These are phyloP conservation scores for Fusarium brachygibbosum DNA, from an alignment of 2,329 filamentous ascomycete species.

Conservation along the genomic window DNA sequence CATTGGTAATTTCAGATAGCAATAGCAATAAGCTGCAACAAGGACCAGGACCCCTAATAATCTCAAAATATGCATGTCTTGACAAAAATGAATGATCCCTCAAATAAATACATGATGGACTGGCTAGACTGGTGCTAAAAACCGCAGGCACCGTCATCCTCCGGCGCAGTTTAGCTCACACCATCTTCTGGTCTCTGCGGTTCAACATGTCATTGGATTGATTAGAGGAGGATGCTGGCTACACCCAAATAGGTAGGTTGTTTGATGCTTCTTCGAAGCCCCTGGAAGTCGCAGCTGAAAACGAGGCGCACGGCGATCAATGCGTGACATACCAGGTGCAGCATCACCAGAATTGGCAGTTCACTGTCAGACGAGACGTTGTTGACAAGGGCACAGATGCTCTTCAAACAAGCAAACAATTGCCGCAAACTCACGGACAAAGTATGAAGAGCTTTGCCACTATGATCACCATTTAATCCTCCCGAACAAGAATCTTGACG, in stretches of 20 bases:
- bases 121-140: background rate
- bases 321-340: constrained; percentile 22
- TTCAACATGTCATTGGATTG: constrained; percentile 11
- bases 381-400: background rate
- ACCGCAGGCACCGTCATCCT: constrained; percentile 1
- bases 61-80: background rate
- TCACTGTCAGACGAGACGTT: constrained; percentile 21
- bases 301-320: constrained; percentile 32
- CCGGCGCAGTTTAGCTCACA: constrained; percentile 8
- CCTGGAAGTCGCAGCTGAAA: constrained; percentile 29
- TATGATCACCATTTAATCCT: constrained; percentile 14
- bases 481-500: constrained; percentile 9
- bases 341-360: constrained; percentile 22
- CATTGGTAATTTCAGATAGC: constrained; percentile 26
- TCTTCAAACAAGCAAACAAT: constrained; percentile 9
- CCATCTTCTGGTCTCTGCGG: background rate
- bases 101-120: constrained; percentile 8
- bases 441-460: constrained; percentile 12
- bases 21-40: background rate
- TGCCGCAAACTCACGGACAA: constrained; percentile 10
- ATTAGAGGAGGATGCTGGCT: background rate
- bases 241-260: constrained; percentile 32
- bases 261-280: constrained; percentile 20
- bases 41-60: constrained; percentile 9
- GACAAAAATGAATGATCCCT: background rate